Conservation (phyloP, 345 rosid genomes). For the Melaleuca quinquenervia region DNA sequence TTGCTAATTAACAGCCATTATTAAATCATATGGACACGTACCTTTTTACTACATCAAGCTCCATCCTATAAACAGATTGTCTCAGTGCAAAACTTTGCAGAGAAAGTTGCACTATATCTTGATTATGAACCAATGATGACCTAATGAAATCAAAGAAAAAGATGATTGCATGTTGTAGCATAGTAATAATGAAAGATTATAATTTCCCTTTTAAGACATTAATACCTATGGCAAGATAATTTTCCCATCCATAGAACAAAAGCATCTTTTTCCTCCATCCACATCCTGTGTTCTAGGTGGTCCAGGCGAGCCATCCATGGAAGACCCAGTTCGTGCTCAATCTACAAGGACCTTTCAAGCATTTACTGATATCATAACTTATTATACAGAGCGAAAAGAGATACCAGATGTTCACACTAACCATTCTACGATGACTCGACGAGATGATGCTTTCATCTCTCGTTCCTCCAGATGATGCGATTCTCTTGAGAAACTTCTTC, state of each 20-base stretch:
- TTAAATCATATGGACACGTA: neutral
- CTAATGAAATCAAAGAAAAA: conserved; percentile 9
- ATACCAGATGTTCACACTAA: neutral
- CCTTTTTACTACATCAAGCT: conserved; percentile 38
- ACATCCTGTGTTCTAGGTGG: conserved; percentile 48
- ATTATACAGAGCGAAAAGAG: neutral
- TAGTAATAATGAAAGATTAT: neutral
- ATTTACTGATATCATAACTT: neutral
- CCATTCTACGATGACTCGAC: conserved; percentile 7
- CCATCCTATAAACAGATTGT: conserved; percentile 31
- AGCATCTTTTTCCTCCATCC: conserved; percentile 42
- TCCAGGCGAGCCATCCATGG: conserved; percentile 54
- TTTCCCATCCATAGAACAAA: conserved; percentile 35
- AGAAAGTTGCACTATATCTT: conserved; percentile 32
- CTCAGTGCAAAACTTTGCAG: conserved; percentile 18
- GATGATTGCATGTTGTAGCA: neutral
- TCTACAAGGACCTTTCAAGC: conserved; percentile 9
- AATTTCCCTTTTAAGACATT: neutral
- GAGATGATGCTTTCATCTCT: neutral
- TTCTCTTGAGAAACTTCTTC: conserved; percentile 23
- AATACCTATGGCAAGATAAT: conserved; percentile 38
- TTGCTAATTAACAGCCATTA: neutral
- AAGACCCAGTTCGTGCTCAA: conserved; percentile 27
- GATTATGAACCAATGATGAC: conserved; percentile 14
- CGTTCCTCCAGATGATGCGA: neutral